A percentile compares a stretch with the other conserved stretches of the same genome.
Evolutionary conservation across 2,329 filamentous ascomycete genomes (phyloP).

Genomic region (Bipolaris cookei): DNA sequence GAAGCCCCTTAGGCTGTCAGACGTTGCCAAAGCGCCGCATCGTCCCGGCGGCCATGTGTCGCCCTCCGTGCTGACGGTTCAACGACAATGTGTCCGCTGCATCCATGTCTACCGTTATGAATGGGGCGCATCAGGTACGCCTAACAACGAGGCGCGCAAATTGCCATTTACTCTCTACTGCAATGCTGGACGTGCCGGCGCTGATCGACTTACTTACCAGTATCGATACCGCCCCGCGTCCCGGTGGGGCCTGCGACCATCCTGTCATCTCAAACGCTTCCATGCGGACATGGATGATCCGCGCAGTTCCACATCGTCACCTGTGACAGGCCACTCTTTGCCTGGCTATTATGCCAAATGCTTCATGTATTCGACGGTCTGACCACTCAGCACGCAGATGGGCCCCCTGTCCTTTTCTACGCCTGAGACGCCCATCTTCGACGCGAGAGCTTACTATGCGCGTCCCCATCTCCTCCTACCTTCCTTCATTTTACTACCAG

Average conservation of each 20-base stretch:
- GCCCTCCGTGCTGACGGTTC: background rate
- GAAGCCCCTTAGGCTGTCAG: constrained; percentile 24
- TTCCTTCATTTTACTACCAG: constrained; percentile 21
- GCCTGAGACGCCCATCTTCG: constrained; percentile 44
- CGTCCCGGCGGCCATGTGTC: constrained; percentile 11
- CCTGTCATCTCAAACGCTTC: constrained; percentile 35
- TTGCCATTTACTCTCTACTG: constrained; percentile 2
- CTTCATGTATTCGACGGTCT: constrained; percentile 46
- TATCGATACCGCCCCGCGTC: constrained; percentile 16
- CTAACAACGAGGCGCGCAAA: background rate
- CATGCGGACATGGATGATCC: constrained; percentile 31
- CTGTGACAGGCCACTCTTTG: constrained; percentile 38
- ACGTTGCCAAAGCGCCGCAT: constrained; percentile 26
- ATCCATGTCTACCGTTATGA: background rate
- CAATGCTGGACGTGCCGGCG: background rate
- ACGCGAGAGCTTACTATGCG: constrained; percentile 29
- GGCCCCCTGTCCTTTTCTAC: constrained; percentile 39
- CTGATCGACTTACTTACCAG: background rate
- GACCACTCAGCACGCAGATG: constrained; percentile 32
- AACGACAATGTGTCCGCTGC: background rate
- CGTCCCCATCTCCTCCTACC: constrained; percentile 28
- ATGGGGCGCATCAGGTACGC: background rate
- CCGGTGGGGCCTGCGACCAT: constrained; percentile 22
- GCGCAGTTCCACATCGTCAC: constrained; percentile 18
- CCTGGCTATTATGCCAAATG: constrained; percentile 44